Conservation (phyloP, 352 stramenopile genomes). For the Aphanomyces cochlioides region DNA sequence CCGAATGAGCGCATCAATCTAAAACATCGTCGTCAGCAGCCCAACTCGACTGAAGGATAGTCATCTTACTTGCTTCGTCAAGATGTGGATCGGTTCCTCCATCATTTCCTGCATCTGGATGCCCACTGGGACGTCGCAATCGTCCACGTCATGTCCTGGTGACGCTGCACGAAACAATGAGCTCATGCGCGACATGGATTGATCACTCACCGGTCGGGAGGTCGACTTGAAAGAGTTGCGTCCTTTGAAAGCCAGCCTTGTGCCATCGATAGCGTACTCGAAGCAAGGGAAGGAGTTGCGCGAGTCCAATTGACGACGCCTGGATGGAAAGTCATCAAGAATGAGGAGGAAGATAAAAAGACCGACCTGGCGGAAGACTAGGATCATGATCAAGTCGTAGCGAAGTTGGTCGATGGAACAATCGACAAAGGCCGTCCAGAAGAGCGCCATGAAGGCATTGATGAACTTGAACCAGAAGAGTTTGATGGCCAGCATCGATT, state of each 20-base stretch:
- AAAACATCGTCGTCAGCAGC: neutral
- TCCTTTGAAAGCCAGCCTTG: constrained; percentile 38
- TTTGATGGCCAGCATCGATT: constrained; percentile 71
- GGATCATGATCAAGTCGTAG: constrained; percentile 66
- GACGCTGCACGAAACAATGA: neutral
- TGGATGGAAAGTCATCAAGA: constrained; percentile 28
- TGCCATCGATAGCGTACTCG: constrained; percentile 48
- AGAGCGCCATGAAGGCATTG: constrained; percentile 78
- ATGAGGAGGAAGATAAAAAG: constrained; percentile 41
- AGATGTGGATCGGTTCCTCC: constrained; percentile 59
- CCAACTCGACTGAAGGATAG: neutral
- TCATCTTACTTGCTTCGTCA: constrained; percentile 51
- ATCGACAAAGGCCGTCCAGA: constrained; percentile 73
- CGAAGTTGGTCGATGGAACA: constrained; percentile 45
- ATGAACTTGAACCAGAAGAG: constrained; percentile 82
- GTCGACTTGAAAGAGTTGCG: neutral
- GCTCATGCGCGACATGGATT: neutral
- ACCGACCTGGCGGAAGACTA: constrained; percentile 58
- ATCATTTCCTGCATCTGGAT: constrained; percentile 70
- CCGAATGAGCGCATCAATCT: constrained; percentile 74
- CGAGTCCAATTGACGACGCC: constrained; percentile 31
- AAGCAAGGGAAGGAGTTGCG: constrained; percentile 48
- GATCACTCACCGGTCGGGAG: neutral
- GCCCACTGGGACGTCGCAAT: constrained; percentile 37
- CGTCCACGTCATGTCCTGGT: neutral